Evolutionary conservation across 148 eudicot genomes (phyloP), one percentile per base, ranked within the genome.

Genomic region (Camellia granthamiana): DNA sequence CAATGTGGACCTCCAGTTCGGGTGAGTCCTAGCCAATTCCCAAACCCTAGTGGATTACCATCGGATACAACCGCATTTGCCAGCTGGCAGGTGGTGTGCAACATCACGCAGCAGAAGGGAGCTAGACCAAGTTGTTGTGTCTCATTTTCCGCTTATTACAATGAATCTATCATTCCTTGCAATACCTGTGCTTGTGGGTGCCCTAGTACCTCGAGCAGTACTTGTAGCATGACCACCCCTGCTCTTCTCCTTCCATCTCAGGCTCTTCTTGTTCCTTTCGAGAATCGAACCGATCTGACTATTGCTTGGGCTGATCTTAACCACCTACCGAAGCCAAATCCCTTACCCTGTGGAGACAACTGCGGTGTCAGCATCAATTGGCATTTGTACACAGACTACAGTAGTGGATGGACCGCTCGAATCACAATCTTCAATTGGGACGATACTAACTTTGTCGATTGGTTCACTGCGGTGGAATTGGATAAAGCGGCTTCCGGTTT

Each of bases 311-410:
- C 99, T 16, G 41, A 75, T 1, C 56, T 96, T 1, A 90, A 96
- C 69, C 97, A 91, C 81, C 79, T 83, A 18, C 78, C 88, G 0
- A 80, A 84, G n/a, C 86, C 98, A 14, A 89, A 91, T 60, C 93
- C 95, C 3, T 74, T 91, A 78, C 99, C 99, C 0, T 96, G 99
- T 65, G 84, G 90, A 0, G 99, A 96, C 62, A 90, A 93, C 79
- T 96, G 99, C 69, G 99, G 99, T 14, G 97, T 96, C 4, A 92
- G 92, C 84, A 72, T 96, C 72, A 96, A 96, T 64, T 93, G 97
- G 95, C 97, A 93, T 78, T 18, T 93, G 10, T 73, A 82, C 65
- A 82, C 93, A 0, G 95, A 93, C 77, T 93, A 77, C 83, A 78
- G 72, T 42, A 82, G 81, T 18, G 95, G 97, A 23, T 93, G 97